These are phyloP conservation scores for Albatrellus ellisii DNA, from an alignment of 768 basidiomycete genomes.

Conservation along the genomic window DNA sequence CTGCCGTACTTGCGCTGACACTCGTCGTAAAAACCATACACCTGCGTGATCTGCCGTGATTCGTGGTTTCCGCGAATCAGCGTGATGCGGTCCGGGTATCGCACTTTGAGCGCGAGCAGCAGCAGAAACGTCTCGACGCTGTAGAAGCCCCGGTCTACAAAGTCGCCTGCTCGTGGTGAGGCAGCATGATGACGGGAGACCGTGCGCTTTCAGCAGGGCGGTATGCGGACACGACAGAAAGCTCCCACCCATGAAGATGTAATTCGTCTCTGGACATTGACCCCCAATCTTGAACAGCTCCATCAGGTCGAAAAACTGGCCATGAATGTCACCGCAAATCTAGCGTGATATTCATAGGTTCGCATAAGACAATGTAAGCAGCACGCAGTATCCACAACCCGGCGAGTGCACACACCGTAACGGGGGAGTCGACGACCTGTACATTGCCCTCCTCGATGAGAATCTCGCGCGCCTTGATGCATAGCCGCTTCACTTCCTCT, in stretches of 20 bases:
- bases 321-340: slow-evolving; percentile 96
- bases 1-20: slow-evolving; percentile 93
- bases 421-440: slow-evolving; percentile 89
- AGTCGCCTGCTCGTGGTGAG: slow-evolving; percentile 65
- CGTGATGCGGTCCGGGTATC: slow-evolving; percentile 94
- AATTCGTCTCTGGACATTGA: slow-evolving; percentile 85
- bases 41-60: slow-evolving; percentile 93
- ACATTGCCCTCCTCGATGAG: slow-evolving; percentile 97
- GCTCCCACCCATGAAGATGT: slow-evolving; percentile 85
- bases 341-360: slow-evolving; percentile 16
- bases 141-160: slow-evolving; percentile 97
- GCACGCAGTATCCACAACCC: slow-evolving; percentile 15
- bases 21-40: slow-evolving; percentile 92
- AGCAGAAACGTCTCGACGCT: slow-evolving; percentile 93
- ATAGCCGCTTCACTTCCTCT: slow-evolving; percentile 89
- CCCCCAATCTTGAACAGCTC: slow-evolving; percentile 92
- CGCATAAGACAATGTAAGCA: slow-evolving; percentile 10
- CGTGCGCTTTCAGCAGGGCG: slow-evolving; percentile 5
- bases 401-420: slow-evolving; percentile 51
- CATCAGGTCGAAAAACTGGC: slow-evolving; percentile 94
- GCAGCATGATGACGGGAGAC: not conserved
- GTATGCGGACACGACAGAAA: slow-evolving; percentile 7
- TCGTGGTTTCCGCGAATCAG: slow-evolving; percentile 98
- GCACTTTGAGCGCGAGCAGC: slow-evolving; percentile 88
- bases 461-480: slow-evolving; percentile 92